These are phyloP conservation scores for Clathrus columnatus DNA, from an alignment of 768 basidiomycete genomes.

Conservation along the genomic window DNA sequence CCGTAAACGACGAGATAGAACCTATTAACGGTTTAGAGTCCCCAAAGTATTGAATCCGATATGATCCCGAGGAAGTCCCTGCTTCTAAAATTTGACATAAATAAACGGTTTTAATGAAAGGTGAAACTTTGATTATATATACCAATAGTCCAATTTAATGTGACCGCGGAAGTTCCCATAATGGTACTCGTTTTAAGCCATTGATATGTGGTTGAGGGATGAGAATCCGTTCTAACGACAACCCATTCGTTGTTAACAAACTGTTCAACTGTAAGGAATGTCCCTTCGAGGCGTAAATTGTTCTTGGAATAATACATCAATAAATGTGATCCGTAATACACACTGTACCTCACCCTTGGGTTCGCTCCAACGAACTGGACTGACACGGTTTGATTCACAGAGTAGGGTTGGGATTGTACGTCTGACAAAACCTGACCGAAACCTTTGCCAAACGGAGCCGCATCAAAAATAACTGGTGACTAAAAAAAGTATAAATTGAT, in stretches of 20 bases:
- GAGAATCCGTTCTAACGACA: slow-evolving; percentile 61
- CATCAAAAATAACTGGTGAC: slow-evolving; percentile 57
- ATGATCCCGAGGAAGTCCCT: slow-evolving; percentile 46
- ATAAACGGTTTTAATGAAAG: not conserved
- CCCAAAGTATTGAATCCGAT: slow-evolving; percentile 63
- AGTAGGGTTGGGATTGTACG: slow-evolving; percentile 43
- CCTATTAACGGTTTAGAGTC: slow-evolving; percentile 68
- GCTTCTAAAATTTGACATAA: slow-evolving; percentile 8
- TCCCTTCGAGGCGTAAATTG: slow-evolving; percentile 64
- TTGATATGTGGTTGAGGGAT: slow-evolving; percentile 62
- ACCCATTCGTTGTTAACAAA: slow-evolving; percentile 45
- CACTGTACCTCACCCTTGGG: slow-evolving; percentile 58
- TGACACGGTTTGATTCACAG: slow-evolving; percentile 46
- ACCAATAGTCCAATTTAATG: slow-evolving; percentile 9
- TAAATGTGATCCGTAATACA: too few species aligned
- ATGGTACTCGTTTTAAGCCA: slow-evolving; percentile 55
- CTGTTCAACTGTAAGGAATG: slow-evolving; percentile 62
- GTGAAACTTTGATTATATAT: not conserved
- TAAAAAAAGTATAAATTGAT: slow-evolving; percentile 19
- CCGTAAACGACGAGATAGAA: slow-evolving; percentile 52
- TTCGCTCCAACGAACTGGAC: slow-evolving; percentile 69
- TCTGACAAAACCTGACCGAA: slow-evolving; percentile 59
- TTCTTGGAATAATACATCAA: slow-evolving; percentile 39
- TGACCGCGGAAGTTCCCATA: slow-evolving; percentile 8
- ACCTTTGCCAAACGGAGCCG: slow-evolving; percentile 40